phyloP scores from a whole-genome alignment of 1,284 basidiomycete genomes.

The Rhodotorula sp. region DNA sequence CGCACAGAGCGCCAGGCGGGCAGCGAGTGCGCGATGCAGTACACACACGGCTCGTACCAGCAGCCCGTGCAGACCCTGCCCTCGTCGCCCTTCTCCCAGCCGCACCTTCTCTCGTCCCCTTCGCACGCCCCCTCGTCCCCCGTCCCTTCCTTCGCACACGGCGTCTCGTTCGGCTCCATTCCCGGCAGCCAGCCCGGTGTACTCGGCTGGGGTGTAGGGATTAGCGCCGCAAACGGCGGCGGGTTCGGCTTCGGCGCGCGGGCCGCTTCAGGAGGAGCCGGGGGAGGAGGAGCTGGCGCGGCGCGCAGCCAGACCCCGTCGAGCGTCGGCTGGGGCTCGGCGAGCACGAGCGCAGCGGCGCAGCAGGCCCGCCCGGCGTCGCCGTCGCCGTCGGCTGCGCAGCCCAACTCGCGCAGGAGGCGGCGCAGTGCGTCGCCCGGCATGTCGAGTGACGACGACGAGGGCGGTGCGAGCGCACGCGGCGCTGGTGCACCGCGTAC shows the following conservation, averaged over 20 bases:
- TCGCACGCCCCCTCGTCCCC: background rate
- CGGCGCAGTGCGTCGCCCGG: constrained; percentile 15
- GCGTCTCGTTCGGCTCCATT: constrained; percentile 24
- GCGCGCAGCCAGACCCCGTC: constrained; percentile 6
- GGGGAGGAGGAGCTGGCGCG: background rate
- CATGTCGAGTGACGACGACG: constrained; percentile 15
- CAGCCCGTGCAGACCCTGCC: constrained; percentile 19
- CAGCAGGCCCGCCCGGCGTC: background rate
- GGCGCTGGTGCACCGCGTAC: background rate
- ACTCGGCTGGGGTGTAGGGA: constrained; percentile 30
- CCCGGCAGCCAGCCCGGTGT: constrained; percentile 29
- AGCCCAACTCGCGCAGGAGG: constrained; percentile 2
- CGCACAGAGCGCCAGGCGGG: background rate
- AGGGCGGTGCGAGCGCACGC: background rate
- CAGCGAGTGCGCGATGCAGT: constrained; percentile 2
- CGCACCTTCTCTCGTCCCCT: constrained; percentile 4
- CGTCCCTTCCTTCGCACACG: background rate
- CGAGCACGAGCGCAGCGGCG: background rate
- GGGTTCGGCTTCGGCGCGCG: constrained; percentile 11
- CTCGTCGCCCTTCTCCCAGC: constrained; percentile 10
- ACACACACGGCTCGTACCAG: background rate
- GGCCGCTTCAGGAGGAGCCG: background rate
- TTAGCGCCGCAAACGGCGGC: constrained; percentile 22
- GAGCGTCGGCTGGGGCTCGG: constrained; percentile 17
- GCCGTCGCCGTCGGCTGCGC: background rate